Conservation (phyloP, 192 early-diverging fungal species). For the Diversispora eburnea region DNA sequence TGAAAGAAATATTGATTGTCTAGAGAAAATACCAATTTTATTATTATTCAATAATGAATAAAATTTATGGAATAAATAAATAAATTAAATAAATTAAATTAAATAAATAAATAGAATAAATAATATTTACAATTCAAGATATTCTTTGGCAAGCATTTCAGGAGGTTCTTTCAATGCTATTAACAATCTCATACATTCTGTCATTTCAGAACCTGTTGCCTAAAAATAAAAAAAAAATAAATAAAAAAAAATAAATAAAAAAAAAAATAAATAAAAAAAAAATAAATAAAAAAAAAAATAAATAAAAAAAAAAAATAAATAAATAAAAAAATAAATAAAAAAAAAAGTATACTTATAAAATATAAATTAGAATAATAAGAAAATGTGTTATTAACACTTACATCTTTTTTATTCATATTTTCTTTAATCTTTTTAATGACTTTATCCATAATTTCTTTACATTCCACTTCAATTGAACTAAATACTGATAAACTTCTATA, state of each 20-base stretch:
- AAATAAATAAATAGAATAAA: background rate
- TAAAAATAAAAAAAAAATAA: slow-evolving; percentile 20
- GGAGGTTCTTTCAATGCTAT: slow-evolving; percentile 44
- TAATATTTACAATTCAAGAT: slow-evolving; percentile 44
- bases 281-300: background rate
- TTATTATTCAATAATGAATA: too few species aligned
- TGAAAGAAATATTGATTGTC: slow-evolving; percentile 28
- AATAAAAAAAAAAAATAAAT: too few species aligned
- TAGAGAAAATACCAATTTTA: too few species aligned
- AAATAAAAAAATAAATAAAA: background rate
- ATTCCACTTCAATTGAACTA: slow-evolving; percentile 75
- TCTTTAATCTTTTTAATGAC: slow-evolving; percentile 60
- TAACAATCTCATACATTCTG: slow-evolving; percentile 48
- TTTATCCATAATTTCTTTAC: slow-evolving; percentile 70
- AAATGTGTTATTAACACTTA: slow-evolving; percentile 11
- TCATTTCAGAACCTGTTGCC: slow-evolving; percentile 46
- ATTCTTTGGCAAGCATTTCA: slow-evolving; percentile 39
- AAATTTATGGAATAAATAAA: too few species aligned
- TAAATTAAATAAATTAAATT: background rate
- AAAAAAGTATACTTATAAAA: too few species aligned
- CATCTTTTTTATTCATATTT: slow-evolving; percentile 42
- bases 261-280: background rate
- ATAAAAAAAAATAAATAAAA: background rate
- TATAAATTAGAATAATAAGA: background rate
- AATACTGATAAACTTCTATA: slow-evolving; percentile 77